Conservation (phyloP, 192 early-diverging fungal genomes). For the Fimicolochytrium jonesii region DNA sequence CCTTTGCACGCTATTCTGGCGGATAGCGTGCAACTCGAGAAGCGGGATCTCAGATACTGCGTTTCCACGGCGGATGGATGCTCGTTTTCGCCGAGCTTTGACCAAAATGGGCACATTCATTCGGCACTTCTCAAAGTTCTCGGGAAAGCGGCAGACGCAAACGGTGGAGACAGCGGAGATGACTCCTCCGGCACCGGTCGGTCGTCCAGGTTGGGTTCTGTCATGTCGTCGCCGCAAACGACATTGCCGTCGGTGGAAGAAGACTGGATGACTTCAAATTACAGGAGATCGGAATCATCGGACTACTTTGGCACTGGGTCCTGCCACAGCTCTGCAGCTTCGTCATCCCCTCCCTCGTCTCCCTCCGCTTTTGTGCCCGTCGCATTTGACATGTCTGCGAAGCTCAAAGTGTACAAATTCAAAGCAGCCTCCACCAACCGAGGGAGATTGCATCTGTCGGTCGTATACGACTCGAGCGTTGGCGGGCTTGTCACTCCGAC, state of each 20-base stretch:
- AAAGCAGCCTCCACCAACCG: slow-evolving; percentile 21
- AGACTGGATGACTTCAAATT: no score
- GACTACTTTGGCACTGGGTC: no score
- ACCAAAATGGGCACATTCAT: neutral
- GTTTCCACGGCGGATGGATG: slow-evolving; percentile 38
- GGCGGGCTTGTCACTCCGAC: slow-evolving; percentile 7
- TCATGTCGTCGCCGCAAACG: neutral
- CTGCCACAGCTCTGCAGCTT: neutral
- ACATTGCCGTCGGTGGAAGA: neutral
- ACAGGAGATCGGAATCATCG: no score
- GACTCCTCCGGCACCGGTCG: neutral
- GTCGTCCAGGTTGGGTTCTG: no score
- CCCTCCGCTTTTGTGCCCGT: neutral
- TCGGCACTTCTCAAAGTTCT: neutral
- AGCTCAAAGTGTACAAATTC: slow-evolving; percentile 45
- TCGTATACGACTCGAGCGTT: slow-evolving; percentile 44
- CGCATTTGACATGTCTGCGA: slow-evolving; percentile 32
- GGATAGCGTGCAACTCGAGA: slow-evolving; percentile 23
- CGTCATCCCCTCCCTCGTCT: neutral
- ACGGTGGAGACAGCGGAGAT: neutral
- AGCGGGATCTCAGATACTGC: slow-evolving; percentile 10
- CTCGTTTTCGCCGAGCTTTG: slow-evolving; percentile 18
- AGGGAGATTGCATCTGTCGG: slow-evolving; percentile 39
- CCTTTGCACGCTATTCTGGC: slow-evolving; percentile 34
- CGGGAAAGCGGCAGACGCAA: neutral